Evolutionary conservation across 306 rosid genomes (phyloP).

Genomic region (Quercus variabilis): DNA sequence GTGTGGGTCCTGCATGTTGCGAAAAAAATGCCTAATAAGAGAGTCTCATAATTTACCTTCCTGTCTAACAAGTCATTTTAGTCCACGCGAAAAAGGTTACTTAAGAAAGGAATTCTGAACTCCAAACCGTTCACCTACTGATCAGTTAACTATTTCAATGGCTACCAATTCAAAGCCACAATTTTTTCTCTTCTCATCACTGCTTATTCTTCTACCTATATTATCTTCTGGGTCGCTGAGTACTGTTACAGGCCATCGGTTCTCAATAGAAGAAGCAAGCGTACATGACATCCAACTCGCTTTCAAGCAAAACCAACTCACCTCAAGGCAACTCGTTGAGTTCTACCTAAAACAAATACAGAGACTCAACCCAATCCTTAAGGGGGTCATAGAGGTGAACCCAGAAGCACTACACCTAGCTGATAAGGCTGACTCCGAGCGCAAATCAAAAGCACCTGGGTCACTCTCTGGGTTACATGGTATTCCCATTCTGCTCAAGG

Average conservation of each 20-base stretch:
- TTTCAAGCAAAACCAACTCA: conserved; percentile 31
- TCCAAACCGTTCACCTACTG: too few relatives aligned
- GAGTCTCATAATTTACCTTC: too few relatives aligned
- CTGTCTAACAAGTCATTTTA: too few relatives aligned
- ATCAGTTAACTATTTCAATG: background rate
- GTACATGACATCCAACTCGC: conserved; percentile 39
- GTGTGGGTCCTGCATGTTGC: too few relatives aligned
- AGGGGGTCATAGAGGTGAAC: conserved; percentile 50
- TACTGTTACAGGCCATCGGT: background rate
- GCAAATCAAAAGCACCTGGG: background rate
- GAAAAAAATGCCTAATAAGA: too few relatives aligned
- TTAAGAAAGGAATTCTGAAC: too few relatives aligned
- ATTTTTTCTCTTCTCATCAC: conserved; percentile 4
- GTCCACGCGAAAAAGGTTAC: too few relatives aligned
- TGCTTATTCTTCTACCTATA: conserved; percentile 17
- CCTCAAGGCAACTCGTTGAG: conserved; percentile 38
- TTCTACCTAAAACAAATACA: conserved; percentile 37
- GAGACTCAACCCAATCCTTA: conserved; percentile 32
- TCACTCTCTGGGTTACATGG: conserved; percentile 39
- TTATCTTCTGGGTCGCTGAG: background rate
- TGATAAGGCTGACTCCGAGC: conserved; percentile 36
- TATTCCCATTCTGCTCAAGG: conserved; percentile 53
- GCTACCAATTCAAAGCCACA: conserved; percentile 17
- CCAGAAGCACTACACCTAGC: conserved; percentile 44
- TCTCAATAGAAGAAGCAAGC: conserved; percentile 37